Percentiles rank a stretch among this genome's conserved stretches.
phyloP scores from a whole-genome alignment of 2,329 filamentous ascomycete species.

The Diaporthe sp. region DNA sequence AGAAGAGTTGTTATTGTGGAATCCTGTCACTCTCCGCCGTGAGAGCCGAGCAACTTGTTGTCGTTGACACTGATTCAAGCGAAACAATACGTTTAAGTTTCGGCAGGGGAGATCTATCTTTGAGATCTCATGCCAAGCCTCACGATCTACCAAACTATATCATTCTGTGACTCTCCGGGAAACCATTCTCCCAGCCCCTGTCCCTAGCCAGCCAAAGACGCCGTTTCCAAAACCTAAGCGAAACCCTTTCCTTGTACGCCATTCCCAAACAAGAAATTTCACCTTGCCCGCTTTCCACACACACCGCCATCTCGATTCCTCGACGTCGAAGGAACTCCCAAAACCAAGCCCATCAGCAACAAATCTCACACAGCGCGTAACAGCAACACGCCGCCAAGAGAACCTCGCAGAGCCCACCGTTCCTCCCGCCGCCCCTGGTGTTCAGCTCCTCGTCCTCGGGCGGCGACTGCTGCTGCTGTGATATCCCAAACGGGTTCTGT shows the following conservation, averaged over 20 bases:
- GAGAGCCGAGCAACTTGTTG: not conserved
- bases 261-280: not conserved
- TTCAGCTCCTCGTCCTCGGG: not conserved
- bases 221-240: not conserved
- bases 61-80: conserved; percentile 1
- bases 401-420: not conserved
- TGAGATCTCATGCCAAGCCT: not conserved
- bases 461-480: not conserved
- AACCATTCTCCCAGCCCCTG: not conserved
- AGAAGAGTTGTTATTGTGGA: too few relatives aligned
- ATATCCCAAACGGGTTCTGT: not conserved
- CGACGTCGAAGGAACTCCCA: not conserved
- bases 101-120: not conserved
- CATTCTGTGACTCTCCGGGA: not conserved
- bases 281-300: not conserved
- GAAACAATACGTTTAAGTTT: not conserved
- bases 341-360: not conserved
- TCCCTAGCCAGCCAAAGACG: not conserved
- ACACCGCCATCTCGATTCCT: not conserved
- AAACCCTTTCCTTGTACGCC: not conserved
- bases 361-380: conserved; percentile 1
- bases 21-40: not conserved
- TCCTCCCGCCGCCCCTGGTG: conserved; percentile 3
- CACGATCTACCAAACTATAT: not conserved
- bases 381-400: conserved; percentile 21